phyloP scores from a whole-genome alignment of 306 rosid species.

The Cicer chorassanicum region DNA sequence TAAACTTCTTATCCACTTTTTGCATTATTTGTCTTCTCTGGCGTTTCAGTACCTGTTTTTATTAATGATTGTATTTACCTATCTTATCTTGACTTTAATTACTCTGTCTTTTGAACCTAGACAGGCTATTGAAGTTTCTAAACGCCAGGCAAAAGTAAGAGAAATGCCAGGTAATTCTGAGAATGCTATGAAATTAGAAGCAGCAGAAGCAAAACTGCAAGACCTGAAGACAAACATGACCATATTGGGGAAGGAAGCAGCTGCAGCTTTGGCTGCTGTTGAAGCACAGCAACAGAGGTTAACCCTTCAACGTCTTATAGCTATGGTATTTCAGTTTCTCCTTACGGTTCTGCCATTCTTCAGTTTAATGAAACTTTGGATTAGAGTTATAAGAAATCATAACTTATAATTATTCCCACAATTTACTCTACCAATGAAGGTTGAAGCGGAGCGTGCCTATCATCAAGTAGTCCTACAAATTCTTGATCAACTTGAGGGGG shows the following conservation, averaged over 20 bases:
- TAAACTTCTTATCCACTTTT: constrained; percentile 5
- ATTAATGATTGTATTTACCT: constrained; percentile 36
- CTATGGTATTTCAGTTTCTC: constrained; percentile 67
- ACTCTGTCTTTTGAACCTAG: constrained; percentile 69
- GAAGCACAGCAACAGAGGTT: constrained; percentile 99
- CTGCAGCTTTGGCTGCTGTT: constrained; percentile 97
- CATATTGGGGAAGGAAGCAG: constrained; percentile 95
- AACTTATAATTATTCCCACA: constrained; percentile 10
- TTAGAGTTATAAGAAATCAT: constrained; percentile 32
- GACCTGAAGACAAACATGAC: constrained; percentile 87
- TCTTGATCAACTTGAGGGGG: constrained; percentile 96
- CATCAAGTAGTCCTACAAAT: constrained; percentile 87
- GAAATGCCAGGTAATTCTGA: constrained; percentile 87
- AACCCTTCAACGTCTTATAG: constrained; percentile 94
- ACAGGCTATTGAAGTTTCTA: constrained; percentile 97
- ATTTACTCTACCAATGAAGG: constrained; percentile 57
- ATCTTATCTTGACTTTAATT: constrained; percentile 49
- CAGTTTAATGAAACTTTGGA: constrained; percentile 26
- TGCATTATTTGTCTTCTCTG: not conserved
- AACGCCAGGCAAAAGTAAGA: constrained; percentile 84
- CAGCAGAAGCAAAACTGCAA: constrained; percentile 86
- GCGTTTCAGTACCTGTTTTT: constrained; percentile 22
- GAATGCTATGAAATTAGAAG: constrained; percentile 78
- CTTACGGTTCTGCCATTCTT: constrained; percentile 12
- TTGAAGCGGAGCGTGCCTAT: constrained; percentile 87